phyloP scores from a whole-genome alignment of 495 filamentous ascomycete species.

The Xylaria nigripes region DNA sequence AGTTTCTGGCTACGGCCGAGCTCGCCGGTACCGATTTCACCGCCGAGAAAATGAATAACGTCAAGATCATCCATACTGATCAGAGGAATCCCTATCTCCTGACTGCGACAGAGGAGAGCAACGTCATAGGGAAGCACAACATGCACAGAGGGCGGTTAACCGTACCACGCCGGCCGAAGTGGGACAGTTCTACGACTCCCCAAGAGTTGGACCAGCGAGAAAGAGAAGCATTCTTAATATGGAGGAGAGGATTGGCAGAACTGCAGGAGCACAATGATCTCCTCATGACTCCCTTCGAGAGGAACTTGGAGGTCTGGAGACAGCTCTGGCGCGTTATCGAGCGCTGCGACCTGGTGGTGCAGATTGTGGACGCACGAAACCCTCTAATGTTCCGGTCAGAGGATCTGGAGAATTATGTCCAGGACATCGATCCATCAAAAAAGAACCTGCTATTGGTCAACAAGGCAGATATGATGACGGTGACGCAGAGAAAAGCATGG shows the following conservation, averaged over 20 bases:
- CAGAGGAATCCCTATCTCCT: slow-evolving; percentile 94
- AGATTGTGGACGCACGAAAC: slow-evolving; percentile 97
- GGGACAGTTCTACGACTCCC: slow-evolving; percentile 77
- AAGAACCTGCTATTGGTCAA: slow-evolving; percentile 91
- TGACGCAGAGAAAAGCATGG: slow-evolving; percentile 76
- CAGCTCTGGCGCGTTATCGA: slow-evolving; percentile 99
- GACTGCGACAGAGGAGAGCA: slow-evolving; percentile 75
- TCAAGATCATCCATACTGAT: slow-evolving; percentile 94
- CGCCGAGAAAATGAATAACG: slow-evolving; percentile 95
- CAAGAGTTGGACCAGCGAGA: slow-evolving; percentile 73
- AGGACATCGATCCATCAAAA: slow-evolving; percentile 82
- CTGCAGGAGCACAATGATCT: slow-evolving; percentile 88
- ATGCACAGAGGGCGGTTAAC: slow-evolving; percentile 70
- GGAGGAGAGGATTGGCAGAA: slow-evolving; percentile 85
- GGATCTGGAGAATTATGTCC: slow-evolving; percentile 88
- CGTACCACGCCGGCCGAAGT: slow-evolving; percentile 81
- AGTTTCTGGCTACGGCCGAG: slow-evolving; percentile 69
- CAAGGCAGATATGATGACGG: slow-evolving; percentile 99
- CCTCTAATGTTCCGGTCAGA: slow-evolving; percentile 90
- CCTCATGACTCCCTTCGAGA: slow-evolving; percentile 96
- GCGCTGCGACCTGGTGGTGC: slow-evolving; percentile 88
- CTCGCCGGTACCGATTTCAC: slow-evolving; percentile 97
- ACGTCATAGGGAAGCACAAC: slow-evolving; percentile 68
- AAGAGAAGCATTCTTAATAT: slow-evolving; percentile 72
- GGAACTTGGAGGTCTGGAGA: slow-evolving; percentile 96